Base-by-base conservation (phyloP, 805 yeast genomes). In the Kluyveromyces lactis region DNA sequence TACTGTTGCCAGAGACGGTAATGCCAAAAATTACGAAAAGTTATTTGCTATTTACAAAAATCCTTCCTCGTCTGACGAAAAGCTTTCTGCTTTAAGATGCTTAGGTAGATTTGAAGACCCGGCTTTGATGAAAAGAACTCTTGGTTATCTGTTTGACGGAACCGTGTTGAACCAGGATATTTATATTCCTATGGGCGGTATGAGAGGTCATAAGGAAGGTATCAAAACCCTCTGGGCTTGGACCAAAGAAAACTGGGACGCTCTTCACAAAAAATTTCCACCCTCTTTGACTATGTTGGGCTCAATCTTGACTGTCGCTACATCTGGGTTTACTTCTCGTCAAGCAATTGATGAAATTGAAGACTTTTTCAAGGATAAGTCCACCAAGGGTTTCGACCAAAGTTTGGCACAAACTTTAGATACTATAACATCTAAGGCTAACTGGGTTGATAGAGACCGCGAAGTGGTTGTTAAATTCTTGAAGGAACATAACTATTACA, bases 211-310 rank as follows among this genome's bases (percentile, higher is more conserved):
- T 52, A 69, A 64, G 39, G 68, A 66, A 31, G 95, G 95, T 66
- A 67, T 81, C 42, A 75, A 75, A 48, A 72, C 76, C 10, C 63
- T 81, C 48, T 89, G 89, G 86, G 40, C 53, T 13, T 90, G 95
- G 95, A 55, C 77, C 50, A 70, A 72, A 51, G 52, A 43, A 11
- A 79, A 89, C 62, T 90, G 94, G 90, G 86, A 77, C 42, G 71
- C 67, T 33, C 56, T 90, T 44, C 63, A 64, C 50, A 71, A 75
- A 58, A 67, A 72, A 53, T 72, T 86, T 56, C 95, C 97, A 38
- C 86, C 95, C 12, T 81, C 86, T 10, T 71, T 81, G 47, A 71
- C 86, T 18, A 77, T 87, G 85, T 69, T 90, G 51, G 82, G 90
- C 16, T 68, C 80, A 15, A 79, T 92, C 42, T 82, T 90, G 29